A percentile compares a stretch with the other conserved stretches of the same genome.
Conservation (phyloP, 2,329 filamentous ascomycete species). For the Akanthomyces dipterigenus region DNA sequence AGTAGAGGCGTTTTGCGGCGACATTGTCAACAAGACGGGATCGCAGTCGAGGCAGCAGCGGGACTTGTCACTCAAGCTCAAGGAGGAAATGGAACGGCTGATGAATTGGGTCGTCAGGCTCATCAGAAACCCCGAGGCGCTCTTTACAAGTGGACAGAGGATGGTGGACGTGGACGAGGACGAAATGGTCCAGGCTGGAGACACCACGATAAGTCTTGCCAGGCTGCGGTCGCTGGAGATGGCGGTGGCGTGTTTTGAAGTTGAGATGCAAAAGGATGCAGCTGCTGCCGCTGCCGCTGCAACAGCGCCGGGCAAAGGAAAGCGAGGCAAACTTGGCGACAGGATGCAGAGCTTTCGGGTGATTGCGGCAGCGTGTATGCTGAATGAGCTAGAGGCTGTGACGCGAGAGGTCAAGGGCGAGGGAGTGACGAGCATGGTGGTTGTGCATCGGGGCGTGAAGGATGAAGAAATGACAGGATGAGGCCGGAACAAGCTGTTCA, state of each 20-base stretch:
- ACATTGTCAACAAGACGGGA: conserved; percentile 45
- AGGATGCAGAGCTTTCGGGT: conserved; percentile 11
- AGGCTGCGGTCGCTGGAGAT: conserved; percentile 12
- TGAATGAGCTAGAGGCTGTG: conserved; percentile 22
- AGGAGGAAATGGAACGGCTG: conserved; percentile 44
- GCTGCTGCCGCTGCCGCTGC: not conserved
- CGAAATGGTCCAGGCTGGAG: not conserved
- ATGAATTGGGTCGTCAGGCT: conserved; percentile 33
- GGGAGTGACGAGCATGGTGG: not conserved
- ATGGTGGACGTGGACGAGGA: no score
- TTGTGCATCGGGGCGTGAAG: not conserved
- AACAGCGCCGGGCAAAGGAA: not conserved
- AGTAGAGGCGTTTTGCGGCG: conserved; percentile 49
- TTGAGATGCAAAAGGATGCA: not conserved
- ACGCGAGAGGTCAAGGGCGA: conserved; percentile 11
- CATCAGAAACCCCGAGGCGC: conserved; percentile 20
- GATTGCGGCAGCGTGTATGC: conserved; percentile 22
- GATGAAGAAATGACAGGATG: not conserved
- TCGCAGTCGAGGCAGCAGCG: conserved; percentile 43
- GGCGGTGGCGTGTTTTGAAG: conserved; percentile 15
- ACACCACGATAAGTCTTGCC: not conserved
- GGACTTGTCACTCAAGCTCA: conserved; percentile 44
- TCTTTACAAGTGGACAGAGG: no score
- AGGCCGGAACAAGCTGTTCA: not conserved
- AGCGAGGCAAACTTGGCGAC: not conserved